Evolutionary conservation across 2,329 filamentous ascomycete genomes (phyloP).

Genomic region (Dothidotthia symphoricarpi): DNA sequence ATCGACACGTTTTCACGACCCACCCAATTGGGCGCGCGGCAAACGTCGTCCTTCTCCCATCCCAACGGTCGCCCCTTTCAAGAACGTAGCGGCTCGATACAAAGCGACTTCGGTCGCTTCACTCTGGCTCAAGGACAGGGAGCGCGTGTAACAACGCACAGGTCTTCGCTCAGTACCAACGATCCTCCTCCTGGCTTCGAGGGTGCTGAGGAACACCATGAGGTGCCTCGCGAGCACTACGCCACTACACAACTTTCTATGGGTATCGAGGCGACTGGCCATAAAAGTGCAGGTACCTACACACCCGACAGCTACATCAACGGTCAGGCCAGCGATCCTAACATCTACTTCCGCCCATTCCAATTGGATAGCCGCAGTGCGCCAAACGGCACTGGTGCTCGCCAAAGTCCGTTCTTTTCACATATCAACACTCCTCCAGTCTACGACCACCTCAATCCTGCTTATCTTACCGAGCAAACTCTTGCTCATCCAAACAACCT

Average conservation of each 20-base stretch:
- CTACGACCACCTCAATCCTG: constrained; percentile 45
- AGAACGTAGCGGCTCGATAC: constrained; percentile 41
- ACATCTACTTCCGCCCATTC: constrained; percentile 41
- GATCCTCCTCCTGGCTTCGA: constrained; percentile 24
- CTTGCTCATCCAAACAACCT: constrained; percentile 47
- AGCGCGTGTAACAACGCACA: constrained; percentile 32
- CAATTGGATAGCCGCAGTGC: constrained; percentile 46
- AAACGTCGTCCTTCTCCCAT: constrained; percentile 52
- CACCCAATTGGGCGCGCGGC: constrained; percentile 43
- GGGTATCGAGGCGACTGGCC: constrained; percentile 19
- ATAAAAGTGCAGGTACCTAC: constrained; percentile 28
- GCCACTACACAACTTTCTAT: constrained; percentile 23
- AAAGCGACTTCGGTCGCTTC: constrained; percentile 40
- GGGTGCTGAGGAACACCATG: constrained; percentile 21
- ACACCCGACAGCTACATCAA: constrained; percentile 39
- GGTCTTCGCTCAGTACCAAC: constrained; percentile 34
- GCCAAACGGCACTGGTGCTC: constrained; percentile 44
- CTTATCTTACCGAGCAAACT: constrained; percentile 43
- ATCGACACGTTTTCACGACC: constrained; percentile 30
- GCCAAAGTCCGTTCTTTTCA: constrained; percentile 51
- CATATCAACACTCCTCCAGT: constrained; percentile 46
- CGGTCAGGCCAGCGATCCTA: constrained; percentile 31
- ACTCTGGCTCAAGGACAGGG: constrained; percentile 39
- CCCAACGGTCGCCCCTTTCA: constrained; percentile 42
- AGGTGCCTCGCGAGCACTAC: constrained; percentile 24